Evolutionary conservation across 176 grass and related monocot species (phyloP), one percentile per base, ranked within the genome.

Genomic region (Aegilops tauschii): DNA sequence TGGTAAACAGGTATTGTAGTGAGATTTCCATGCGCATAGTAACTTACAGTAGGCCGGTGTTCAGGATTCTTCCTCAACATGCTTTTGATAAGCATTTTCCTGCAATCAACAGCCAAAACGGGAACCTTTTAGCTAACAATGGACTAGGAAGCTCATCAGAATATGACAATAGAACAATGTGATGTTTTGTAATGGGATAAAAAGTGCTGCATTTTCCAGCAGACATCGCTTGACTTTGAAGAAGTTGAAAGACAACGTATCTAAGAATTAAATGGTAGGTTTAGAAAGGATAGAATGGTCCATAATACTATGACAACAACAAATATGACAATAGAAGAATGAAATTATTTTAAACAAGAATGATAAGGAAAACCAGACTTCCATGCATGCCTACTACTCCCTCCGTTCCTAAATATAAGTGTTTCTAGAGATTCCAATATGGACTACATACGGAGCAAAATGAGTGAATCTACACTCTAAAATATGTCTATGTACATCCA

Each of bases 61-160:
- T 99, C 97, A 69, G 97, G 97, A 87, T 81, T 97, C 87, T 99
- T 99, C 82, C 97, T 94, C 61, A 99, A 64, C 97, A 99, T 95
- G 87, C 89, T 93, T 92, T 97, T 99, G 78, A 99, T 94, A 71
- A 99, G 85, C 62, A 78, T 17, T 97, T 99, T 99, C 84, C 97
- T 99, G 76, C 77, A 94, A 87, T 18, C 80, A 92, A 80, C 71
- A 69, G 68, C 18, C 74, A 76, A 72, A 61, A 58, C 54, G 23
- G 16, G n/a, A 23, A 76, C 34, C 30, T 80, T 85, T 88, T 63
- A 85, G 82, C 39, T 76, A 62, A 37, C 12, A 31, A 54, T 40
- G 9, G 14, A 80, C 44, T 10, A 20, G 34, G 52, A 84, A 74
- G 31, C 10, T 68, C 69, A 61, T 81, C 32, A 31, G 4, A 76